phyloP scores from a whole-genome alignment of 1,284 basidiomycete genomes.

The Xerocomus amazonicus region DNA sequence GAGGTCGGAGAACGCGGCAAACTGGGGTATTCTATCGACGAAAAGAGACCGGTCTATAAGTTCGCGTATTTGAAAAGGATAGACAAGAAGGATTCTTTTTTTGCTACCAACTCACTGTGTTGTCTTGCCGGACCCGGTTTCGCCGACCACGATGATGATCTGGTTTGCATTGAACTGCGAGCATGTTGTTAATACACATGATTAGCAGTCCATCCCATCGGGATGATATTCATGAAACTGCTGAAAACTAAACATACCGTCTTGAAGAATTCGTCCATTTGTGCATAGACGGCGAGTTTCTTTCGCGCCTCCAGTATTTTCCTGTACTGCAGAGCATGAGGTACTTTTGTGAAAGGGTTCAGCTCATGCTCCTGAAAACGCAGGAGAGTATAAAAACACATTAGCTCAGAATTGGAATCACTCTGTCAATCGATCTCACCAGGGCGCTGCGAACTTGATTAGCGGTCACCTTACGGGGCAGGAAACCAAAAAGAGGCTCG shows the following conservation, averaged over 20 bases:
- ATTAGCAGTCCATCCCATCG: constrained; percentile 29
- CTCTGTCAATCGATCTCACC: constrained; percentile 40
- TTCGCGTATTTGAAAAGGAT: constrained; percentile 20
- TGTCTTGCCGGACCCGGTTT: constrained; percentile 98
- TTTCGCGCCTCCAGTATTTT: constrained; percentile 84
- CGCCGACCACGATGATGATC: constrained; percentile 94
- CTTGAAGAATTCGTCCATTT: constrained; percentile 91
- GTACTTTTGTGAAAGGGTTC: constrained; percentile 86
- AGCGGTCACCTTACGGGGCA: constrained; percentile 74
- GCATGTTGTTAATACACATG: constrained; percentile 7
- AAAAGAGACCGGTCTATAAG: constrained; percentile 27
- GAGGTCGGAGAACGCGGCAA: constrained; percentile 90
- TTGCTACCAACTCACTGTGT: constrained; percentile 69
- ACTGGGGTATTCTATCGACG: constrained; percentile 81
- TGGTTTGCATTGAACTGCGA: constrained; percentile 81
- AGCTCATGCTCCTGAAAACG: constrained; percentile 66
- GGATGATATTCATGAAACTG: constrained; percentile 28
- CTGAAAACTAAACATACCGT: constrained; percentile 54
- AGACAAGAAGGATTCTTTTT: constrained; percentile 11
- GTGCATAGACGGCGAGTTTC: constrained; percentile 87
- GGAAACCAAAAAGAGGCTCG: constrained; percentile 72
- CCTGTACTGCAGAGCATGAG: constrained; percentile 78
- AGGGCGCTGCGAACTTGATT: constrained; percentile 71
- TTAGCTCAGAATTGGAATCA: neutral
- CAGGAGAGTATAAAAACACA: neutral